These are phyloP conservation scores for Aureobasidium musti DNA, from an alignment of 2,329 filamentous ascomycete genomes.

Conservation along the genomic window DNA sequence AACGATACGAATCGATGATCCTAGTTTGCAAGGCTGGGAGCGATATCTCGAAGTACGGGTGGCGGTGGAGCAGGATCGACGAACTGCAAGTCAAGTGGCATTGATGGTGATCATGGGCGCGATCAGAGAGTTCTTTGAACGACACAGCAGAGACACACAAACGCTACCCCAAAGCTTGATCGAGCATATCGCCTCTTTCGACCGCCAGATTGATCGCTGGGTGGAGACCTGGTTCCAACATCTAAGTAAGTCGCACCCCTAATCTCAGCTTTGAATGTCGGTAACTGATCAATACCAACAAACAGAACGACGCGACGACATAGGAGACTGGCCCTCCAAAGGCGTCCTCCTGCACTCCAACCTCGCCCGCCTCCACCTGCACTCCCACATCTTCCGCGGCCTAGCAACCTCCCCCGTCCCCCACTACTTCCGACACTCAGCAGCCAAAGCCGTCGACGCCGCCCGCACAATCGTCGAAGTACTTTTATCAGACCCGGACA, in stretches of 20 bases:
- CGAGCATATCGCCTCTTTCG: slow-evolving; percentile 51
- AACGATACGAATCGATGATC: slow-evolving; percentile 58
- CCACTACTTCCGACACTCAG: slow-evolving; percentile 50
- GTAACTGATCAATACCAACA: background rate
- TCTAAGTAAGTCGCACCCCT: background rate
- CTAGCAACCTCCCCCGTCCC: slow-evolving; percentile 48
- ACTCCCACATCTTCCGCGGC: slow-evolving; percentile 50
- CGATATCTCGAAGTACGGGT: slow-evolving; percentile 56
- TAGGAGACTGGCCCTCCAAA: slow-evolving; percentile 28
- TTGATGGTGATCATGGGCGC: slow-evolving; percentile 60
- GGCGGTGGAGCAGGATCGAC: slow-evolving; percentile 57
- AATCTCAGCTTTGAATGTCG: background rate
- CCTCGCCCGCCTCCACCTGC: slow-evolving; percentile 57
- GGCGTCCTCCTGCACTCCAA: slow-evolving; percentile 54
- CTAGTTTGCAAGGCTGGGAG: slow-evolving; percentile 60
- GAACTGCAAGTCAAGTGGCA: slow-evolving; percentile 60
- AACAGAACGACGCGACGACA: slow-evolving; percentile 17
- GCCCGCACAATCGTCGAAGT: slow-evolving; percentile 51
- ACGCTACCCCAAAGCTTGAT: slow-evolving; percentile 54
- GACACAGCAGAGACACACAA: slow-evolving; percentile 53
- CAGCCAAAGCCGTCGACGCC: slow-evolving; percentile 52
- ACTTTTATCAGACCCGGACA: slow-evolving; percentile 48
- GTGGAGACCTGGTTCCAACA: slow-evolving; percentile 35
- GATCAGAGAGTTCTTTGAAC: slow-evolving; percentile 58
- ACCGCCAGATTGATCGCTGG: slow-evolving; percentile 53